Base-by-base conservation (phyloP, 441 rosid genomes). In the Gossypium lobatum region DNA sequence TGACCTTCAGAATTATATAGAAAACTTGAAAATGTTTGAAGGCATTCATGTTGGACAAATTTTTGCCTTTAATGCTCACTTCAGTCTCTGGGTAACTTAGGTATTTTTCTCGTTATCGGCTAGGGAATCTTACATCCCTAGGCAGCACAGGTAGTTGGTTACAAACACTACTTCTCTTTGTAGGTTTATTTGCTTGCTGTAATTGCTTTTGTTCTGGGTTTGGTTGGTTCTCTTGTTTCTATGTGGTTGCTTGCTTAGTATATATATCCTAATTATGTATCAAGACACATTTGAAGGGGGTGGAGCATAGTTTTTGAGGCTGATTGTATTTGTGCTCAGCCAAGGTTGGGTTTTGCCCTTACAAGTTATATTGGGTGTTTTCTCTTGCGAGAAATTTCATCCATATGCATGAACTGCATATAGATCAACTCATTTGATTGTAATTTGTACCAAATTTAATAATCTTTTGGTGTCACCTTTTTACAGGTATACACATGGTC, bases 401-500 rank as follows among this genome's bases (percentile, higher is more conserved):
- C 17, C 17, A 63, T 16, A 16, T 42, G 16, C 17, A 64, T 4
- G 18, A 7, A 20, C 3, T 20, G 18, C 53, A 23, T 67, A 6
- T 25, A 48, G 42, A 48, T 48, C 0, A 6, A n/a, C n/a, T 23
- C 13, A 67, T 50, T 25, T 25, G 18, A 21, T 55, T 55, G 3
- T 34, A 55, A 8, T 13, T 20, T 13, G 1, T 6, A 26, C 9
- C 61, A 54, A 55, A 39, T 52, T 53, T 14, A 63, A 2, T 57
- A 57, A 39, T 71, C 39, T 8, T 45, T 42, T 39, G 73, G 61
- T 34, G 54, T 17, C 52, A 4, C 18, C 25, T 46, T 76, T 58
- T 0, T 79, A 76, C 92, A 93, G 95, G 82, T 88, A 73, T 88
- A 75, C 77, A 90, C 92, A 1, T 95, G 98, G 98, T 88, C 89